A percentile compares a stretch with the other conserved stretches of the same genome.
Conservation (phyloP, 768 basidiomycete species). For the Trametes elegans region DNA sequence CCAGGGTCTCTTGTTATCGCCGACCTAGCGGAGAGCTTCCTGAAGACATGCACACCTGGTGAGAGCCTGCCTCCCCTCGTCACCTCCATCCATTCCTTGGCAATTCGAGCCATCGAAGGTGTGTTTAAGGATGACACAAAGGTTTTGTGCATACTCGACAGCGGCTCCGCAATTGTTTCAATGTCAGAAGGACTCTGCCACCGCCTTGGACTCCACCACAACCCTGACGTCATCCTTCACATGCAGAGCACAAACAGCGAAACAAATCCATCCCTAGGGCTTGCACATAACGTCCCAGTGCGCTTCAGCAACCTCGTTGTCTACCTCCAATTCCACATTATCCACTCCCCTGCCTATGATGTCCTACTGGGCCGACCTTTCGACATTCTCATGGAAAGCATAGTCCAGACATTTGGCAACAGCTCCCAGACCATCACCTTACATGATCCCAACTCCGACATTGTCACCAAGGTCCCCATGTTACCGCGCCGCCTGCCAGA, state of each 20-base stretch:
- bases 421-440: conserved; percentile 3
- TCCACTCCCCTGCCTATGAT: conserved; percentile 11
- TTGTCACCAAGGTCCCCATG: neutral
- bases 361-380: conserved; percentile 9
- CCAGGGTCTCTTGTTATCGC: conserved; percentile 7
- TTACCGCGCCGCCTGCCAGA: neutral
- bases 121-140: conserved; percentile 4
- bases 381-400: conserved; percentile 8
- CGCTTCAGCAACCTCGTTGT: conserved; percentile 1
- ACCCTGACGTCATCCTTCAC: conserved; percentile 9
- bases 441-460: conserved; percentile 7
- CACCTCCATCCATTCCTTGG: conserved; percentile 13
- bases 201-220: conserved; percentile 12
- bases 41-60: neutral
- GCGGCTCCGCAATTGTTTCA: conserved; percentile 23
- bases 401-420: neutral
- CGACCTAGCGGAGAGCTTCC: conserved; percentile 16
- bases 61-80: neutral
- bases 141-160: conserved; percentile 23
- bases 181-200: conserved; percentile 25
- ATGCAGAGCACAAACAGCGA: conserved; percentile 20
- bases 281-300: conserved; percentile 17
- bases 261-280: conserved; percentile 11
- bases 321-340: conserved; percentile 11
- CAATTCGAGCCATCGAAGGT: conserved; percentile 17